Evolutionary conservation across 345 rosid species (phyloP).

Genomic region (Raphanus sativus): DNA sequence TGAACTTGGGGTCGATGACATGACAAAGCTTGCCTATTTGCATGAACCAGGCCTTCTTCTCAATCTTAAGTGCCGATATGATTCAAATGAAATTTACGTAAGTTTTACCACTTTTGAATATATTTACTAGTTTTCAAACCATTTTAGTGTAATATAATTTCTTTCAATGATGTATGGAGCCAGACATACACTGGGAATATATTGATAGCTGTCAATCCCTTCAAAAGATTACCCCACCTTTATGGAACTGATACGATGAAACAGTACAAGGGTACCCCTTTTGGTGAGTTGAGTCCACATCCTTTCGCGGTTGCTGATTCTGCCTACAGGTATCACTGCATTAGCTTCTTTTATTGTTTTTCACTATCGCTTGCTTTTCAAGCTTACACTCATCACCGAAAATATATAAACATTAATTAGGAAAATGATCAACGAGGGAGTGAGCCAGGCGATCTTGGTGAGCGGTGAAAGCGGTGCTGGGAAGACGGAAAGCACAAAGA

Average conservation of each 20-base stretch:
- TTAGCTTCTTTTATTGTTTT: not conserved
- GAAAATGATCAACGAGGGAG: constrained; percentile 83
- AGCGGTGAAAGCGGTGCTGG: constrained; percentile 99
- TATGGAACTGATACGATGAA: constrained; percentile 79
- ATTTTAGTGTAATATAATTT: not conserved
- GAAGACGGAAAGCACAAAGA: constrained; percentile 97
- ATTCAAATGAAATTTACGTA: constrained; percentile 89
- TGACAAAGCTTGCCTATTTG: constrained; percentile 93
- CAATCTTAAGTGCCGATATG: constrained; percentile 74
- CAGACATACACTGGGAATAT: constrained; percentile 98
- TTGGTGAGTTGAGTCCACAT: constrained; percentile 93
- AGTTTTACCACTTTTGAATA: constrained; percentile 35
- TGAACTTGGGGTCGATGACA: constrained; percentile 85
- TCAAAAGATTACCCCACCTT: constrained; percentile 78
- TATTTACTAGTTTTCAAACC: not conserved
- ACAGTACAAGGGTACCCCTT: constrained; percentile 78
- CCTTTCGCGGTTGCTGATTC: constrained; percentile 97
- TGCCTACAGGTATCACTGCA: constrained; percentile 71
- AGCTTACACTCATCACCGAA: constrained; percentile 2
- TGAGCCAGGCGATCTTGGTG: constrained; percentile 90
- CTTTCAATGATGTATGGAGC: not conserved
- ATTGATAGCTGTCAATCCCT: constrained; percentile 96
- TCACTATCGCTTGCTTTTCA: constrained; percentile 10
- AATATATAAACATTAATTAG: constrained; percentile 48
- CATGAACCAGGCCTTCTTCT: constrained; percentile 97